These are phyloP conservation scores for Calonectria naviculata DNA, from an alignment of 2,329 filamentous ascomycete genomes.

Conservation along the genomic window DNA sequence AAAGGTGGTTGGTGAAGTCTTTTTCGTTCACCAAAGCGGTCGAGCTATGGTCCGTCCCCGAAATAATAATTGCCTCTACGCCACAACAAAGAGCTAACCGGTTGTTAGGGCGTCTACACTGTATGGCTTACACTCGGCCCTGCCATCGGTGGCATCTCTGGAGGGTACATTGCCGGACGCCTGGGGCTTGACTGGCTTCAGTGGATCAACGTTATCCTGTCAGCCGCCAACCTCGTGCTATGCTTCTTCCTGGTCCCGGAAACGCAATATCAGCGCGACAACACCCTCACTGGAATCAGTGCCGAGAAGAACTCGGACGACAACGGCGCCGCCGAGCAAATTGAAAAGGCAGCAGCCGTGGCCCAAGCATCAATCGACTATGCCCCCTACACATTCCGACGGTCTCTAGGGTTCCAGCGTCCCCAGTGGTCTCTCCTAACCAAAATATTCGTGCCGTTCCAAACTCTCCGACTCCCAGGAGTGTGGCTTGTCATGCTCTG, in stretches of 20 bases:
- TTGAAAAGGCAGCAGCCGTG: background rate
- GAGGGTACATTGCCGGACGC: constrained; percentile 48
- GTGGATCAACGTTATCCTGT: constrained; percentile 43
- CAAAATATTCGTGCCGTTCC: constrained; percentile 25
- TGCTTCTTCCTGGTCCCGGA: constrained; percentile 48
- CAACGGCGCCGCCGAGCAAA: background rate
- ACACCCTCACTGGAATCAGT: background rate
- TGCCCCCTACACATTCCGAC: constrained; percentile 8
- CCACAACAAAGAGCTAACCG: background rate
- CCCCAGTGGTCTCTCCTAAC: constrained; percentile 16
- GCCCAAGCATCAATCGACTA: background rate
- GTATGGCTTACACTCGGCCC: constrained; percentile 45
- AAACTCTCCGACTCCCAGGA: constrained; percentile 39
- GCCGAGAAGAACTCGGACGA: background rate
- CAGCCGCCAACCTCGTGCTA: constrained; percentile 37
- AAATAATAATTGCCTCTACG: rapidly evolving
- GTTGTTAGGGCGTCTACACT: constrained; percentile 44
- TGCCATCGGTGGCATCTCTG: constrained; percentile 46
- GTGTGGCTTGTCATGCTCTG: constrained; percentile 51
- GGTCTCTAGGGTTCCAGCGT: constrained; percentile 22
- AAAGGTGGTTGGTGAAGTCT: constrained; percentile 48
- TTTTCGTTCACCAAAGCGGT: constrained; percentile 49
- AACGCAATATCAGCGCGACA: constrained; percentile 43
- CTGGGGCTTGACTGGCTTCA: constrained; percentile 48
- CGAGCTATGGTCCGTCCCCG: constrained; percentile 48